phyloP scores from a whole-genome alignment of 83 land plant species.

The Picea mariana region DNA sequence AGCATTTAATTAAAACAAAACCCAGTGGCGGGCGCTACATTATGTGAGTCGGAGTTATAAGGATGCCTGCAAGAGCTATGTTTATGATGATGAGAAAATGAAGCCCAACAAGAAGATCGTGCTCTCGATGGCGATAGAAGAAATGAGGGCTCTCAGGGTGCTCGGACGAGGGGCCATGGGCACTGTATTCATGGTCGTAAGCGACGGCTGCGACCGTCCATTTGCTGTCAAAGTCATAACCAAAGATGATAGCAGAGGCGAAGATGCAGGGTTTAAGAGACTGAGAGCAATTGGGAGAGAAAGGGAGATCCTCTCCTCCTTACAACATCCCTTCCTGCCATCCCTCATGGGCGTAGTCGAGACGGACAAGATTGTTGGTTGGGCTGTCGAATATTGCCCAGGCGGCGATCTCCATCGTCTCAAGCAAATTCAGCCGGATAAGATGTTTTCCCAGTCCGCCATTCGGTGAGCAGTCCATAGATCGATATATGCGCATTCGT shows the following conservation, averaged over 20 bases:
- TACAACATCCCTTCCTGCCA: slow-evolving; percentile 23
- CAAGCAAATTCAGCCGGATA: slow-evolving; percentile 56
- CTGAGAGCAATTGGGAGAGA: slow-evolving; percentile 20
- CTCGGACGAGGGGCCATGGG: slow-evolving; percentile 37
- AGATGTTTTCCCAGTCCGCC: slow-evolving; percentile 71
- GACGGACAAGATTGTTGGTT: slow-evolving; percentile 48
- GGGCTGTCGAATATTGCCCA: slow-evolving; percentile 65
- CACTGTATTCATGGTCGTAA: slow-evolving; percentile 23
- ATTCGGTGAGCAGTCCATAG: slow-evolving; percentile 34
- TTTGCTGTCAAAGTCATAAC: neutral
- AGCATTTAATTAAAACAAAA: no score
- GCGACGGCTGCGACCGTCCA: neutral
- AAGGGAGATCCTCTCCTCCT: neutral
- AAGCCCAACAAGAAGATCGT: no score
- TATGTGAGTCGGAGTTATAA: no score
- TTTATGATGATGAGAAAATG: no score
- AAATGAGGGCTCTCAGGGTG: slow-evolving; percentile 18
- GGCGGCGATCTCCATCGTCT: slow-evolving; percentile 71
- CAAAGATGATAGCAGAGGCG: neutral
- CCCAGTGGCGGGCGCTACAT: no score
- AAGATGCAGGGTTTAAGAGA: neutral
- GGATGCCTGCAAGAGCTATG: no score
- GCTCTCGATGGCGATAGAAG: neutral
- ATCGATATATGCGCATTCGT: neutral
- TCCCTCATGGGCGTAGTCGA: slow-evolving; percentile 50